These are phyloP conservation scores for Hypoxylon fuscum DNA, from an alignment of 495 filamentous ascomycete species.

Conservation along the genomic window DNA sequence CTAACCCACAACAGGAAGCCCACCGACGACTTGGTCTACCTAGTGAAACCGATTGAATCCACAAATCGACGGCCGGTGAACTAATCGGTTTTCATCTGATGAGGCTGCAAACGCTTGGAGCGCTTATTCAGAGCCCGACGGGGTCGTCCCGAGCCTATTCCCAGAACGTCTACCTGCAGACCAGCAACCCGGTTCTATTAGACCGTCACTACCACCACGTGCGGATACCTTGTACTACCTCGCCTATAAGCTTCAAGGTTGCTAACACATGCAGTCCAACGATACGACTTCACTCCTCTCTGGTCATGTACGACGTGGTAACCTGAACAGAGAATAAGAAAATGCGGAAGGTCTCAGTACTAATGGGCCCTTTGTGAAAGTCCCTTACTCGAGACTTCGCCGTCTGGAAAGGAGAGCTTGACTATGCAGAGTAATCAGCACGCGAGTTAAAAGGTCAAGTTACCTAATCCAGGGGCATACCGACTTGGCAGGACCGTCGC, in stretches of 20 bases:
- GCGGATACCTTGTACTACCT: neutral
- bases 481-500: conserved; percentile 25
- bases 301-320: neutral
- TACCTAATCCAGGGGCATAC: conserved; percentile 15
- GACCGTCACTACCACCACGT: neutral
- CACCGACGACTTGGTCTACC: too few relatives aligned
- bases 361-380: neutral
- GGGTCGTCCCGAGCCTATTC: conserved; percentile 2
- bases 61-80: neutral
- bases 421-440: conserved; percentile 6
- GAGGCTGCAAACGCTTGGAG: neutral
- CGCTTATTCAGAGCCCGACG: conserved; percentile 7
- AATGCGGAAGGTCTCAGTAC: neutral
- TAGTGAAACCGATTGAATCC: neutral
- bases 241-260: too few relatives aligned
- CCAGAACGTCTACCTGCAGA: neutral
- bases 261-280: neutral
- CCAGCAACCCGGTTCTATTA: neutral
- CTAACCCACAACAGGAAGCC: conserved; percentile 3
- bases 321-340: neutral
- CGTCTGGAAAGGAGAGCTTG: neutral
- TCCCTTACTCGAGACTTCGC: conserved; percentile 1
- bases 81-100: neutral
- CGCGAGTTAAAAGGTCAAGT: neutral
- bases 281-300: neutral